A percentile compares a stretch with the other conserved stretches of the same genome.
These are phyloP conservation scores for Sanguinoderma infundibulare DNA, from an alignment of 1,284 basidiomycete species.

Conservation along the genomic window DNA sequence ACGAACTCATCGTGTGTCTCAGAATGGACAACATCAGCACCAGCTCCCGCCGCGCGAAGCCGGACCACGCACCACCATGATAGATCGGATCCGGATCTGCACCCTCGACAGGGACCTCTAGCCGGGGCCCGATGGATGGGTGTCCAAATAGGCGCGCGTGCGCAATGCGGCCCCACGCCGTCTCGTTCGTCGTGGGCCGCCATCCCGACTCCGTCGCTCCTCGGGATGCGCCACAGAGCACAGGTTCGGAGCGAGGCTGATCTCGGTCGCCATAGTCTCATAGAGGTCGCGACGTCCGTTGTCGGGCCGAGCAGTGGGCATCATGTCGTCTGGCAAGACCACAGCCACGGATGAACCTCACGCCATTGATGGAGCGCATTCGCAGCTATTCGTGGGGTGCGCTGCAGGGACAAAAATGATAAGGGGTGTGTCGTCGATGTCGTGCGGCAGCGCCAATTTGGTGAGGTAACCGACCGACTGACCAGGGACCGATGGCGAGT, in stretches of 20 bases:
- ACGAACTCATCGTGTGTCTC: background rate
- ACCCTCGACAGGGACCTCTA: background rate
- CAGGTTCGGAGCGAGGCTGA: conserved; percentile 15
- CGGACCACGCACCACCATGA: background rate
- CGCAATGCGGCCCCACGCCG: background rate
- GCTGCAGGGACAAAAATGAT: background rate
- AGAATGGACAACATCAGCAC: conserved; percentile 4
- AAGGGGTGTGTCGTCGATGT: background rate
- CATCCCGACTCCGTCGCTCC: background rate
- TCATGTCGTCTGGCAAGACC: conserved; percentile 18
- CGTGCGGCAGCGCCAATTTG: background rate
- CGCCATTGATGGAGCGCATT: conserved; percentile 1
- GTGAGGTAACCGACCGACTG: background rate
- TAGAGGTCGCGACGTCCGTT: conserved; percentile 21
- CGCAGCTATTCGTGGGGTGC: background rate
- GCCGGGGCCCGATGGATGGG: background rate
- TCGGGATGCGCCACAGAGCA: conserved; percentile 6
- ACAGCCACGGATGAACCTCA: conserved; percentile 14
- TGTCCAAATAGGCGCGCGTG: background rate
- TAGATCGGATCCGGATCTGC: background rate
- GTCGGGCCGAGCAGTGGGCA: conserved; percentile 11
- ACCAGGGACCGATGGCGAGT: background rate
- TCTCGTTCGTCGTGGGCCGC: conserved; percentile 6
- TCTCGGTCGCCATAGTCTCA: conserved; percentile 23
- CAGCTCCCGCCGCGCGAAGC: background rate